These are phyloP conservation scores for Camellia sinensis DNA, from an alignment of 148 eudicot genomes.

Conservation along the genomic window DNA sequence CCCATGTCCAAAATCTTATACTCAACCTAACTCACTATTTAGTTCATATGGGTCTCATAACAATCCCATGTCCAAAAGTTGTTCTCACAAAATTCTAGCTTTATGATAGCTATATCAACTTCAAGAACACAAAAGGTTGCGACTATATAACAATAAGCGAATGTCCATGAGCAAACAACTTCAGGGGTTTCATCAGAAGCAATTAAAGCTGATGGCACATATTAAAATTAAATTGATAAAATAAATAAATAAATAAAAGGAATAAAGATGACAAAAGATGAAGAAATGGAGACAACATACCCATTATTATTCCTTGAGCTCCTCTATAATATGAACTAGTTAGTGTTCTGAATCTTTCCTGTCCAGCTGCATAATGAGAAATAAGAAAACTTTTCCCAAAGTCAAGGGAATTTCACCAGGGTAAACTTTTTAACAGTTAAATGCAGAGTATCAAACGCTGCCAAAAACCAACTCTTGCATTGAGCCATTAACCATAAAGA, in stretches of 20 bases:
- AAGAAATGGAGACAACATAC: slow-evolving; percentile 31
- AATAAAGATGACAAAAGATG: not conserved
- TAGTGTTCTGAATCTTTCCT: slow-evolving; percentile 91
- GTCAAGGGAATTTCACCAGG: not conserved
- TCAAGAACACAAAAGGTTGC: not conserved
- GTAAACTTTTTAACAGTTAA: not conserved
- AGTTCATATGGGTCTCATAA: slow-evolving; percentile 1
- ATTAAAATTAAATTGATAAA: not conserved
- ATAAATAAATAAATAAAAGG: no score
- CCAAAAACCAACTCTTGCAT: not conserved
- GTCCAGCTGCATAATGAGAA: slow-evolving; percentile 68
- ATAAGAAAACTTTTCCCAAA: not conserved
- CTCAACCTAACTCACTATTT: not conserved
- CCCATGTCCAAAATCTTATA: not conserved
- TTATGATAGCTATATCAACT: not conserved
- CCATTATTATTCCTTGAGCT: slow-evolving; percentile 96
- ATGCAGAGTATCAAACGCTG: not conserved
- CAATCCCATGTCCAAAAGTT: no score
- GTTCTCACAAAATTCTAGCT: not conserved
- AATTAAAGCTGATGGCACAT: not conserved
- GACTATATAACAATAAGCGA: not conserved
- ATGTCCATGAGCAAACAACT: not conserved
- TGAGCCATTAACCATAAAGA: not conserved
- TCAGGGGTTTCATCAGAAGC: not conserved
- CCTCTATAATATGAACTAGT: slow-evolving; percentile 96